phyloP scores from a whole-genome alignment of 495 filamentous ascomycete species.

The Lasiosphaeriaceae sp. region DNA sequence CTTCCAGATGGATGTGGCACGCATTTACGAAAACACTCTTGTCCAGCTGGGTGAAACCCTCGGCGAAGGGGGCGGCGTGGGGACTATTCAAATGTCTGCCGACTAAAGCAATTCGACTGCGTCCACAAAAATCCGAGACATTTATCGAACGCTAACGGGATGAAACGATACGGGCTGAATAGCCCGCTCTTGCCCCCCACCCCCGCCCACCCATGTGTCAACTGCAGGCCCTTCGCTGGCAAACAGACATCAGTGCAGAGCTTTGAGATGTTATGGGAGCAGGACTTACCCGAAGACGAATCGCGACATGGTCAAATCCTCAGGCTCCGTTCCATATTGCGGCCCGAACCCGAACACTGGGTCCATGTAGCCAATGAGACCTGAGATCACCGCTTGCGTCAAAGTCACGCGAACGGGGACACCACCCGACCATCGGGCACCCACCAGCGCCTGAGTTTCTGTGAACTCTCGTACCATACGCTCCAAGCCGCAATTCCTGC shows the following conservation, averaged over 20 bases:
- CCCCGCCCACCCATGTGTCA: too few relatives aligned
- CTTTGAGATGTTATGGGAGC: too few relatives aligned
- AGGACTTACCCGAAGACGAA: too few relatives aligned
- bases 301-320: neutral
- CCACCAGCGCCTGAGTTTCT: neutral
- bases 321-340: neutral
- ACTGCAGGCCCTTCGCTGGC: too few relatives aligned
- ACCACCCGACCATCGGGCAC: neutral
- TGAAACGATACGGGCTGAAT: too few relatives aligned
- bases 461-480: neutral
- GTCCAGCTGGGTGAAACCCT: conserved; percentile 63
- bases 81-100: conserved; percentile 12
- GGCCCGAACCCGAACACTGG: neutral
- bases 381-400: neutral
- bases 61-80: conserved; percentile 24
- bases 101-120: neutral
- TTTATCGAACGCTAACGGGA: too few relatives aligned
- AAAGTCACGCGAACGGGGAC: neutral
- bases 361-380: conserved; percentile 6
- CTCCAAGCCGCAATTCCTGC: too few relatives aligned
- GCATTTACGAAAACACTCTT: conserved; percentile 76
- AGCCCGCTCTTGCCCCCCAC: too few relatives aligned
- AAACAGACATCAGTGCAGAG: too few relatives aligned
- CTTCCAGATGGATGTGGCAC: conserved; percentile 61
- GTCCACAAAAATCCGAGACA: neutral